These are phyloP conservation scores for Polygonum maritimum DNA, from an alignment of 148 eudicot species.

Conservation along the genomic window DNA sequence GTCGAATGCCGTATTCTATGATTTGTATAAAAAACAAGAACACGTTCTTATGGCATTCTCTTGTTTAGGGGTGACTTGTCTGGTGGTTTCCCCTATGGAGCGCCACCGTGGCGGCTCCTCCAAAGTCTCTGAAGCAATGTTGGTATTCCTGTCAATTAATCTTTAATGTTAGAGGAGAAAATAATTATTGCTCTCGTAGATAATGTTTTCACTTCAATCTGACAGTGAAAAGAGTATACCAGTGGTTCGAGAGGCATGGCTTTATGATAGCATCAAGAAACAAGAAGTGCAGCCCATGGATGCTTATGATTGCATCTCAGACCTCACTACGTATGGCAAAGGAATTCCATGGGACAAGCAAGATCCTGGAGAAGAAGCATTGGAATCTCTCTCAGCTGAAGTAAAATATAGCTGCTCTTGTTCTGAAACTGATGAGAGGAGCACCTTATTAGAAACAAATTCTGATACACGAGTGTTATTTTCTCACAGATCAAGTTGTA, in stretches of 20 bases:
- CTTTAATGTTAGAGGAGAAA: background rate
- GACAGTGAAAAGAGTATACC: constrained; percentile 56
- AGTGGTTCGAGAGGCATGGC: constrained; percentile 69
- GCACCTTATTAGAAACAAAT: background rate
- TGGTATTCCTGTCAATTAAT: constrained; percentile 11
- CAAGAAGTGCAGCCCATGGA: constrained; percentile 49
- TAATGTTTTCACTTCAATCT: background rate
- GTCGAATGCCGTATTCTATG: background rate
- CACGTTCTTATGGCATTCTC: background rate
- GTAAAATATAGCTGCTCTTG: constrained; percentile 14
- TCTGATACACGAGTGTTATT: background rate
- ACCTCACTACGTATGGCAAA: constrained; percentile 40
- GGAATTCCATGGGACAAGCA: constrained; percentile 63
- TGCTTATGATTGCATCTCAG: constrained; percentile 60
- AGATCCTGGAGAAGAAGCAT: constrained; percentile 55
- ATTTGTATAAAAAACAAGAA: background rate
- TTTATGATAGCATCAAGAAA: constrained; percentile 67
- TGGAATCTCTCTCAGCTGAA: constrained; percentile 58
- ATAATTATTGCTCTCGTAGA: background rate
- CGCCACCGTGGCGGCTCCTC: constrained; percentile 76
- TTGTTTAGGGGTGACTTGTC: constrained; percentile 46
- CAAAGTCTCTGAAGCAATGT: constrained; percentile 76
- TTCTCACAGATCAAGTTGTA: constrained; percentile 50
- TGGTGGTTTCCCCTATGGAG: constrained; percentile 57
- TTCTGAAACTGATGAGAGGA: background rate